Conservation (phyloP, 306 rosid genomes). For the Begonia loranthoides region DNA sequence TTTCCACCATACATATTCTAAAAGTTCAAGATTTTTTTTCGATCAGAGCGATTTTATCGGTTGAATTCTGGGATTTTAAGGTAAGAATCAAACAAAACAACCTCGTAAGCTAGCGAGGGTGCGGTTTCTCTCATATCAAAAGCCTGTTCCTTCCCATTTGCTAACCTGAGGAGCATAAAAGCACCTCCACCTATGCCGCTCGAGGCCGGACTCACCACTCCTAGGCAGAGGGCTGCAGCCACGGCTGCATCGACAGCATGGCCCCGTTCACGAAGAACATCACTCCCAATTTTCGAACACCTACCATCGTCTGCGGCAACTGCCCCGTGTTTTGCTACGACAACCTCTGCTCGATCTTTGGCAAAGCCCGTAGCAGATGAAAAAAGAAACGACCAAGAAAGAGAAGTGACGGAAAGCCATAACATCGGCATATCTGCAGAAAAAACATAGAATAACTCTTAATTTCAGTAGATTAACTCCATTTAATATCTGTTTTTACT, state of each 20-base stretch:
- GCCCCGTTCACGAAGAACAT: constrained; percentile 50
- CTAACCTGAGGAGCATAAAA: constrained; percentile 48
- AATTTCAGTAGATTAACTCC: background rate
- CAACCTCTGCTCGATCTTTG: constrained; percentile 29
- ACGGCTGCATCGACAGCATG: constrained; percentile 75
- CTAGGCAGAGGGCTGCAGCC: constrained; percentile 71
- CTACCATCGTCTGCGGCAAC: constrained; percentile 61
- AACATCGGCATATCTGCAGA: constrained; percentile 19
- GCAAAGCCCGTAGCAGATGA: constrained; percentile 9
- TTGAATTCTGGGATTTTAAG: too few species aligned
- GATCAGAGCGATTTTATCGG: too few species aligned
- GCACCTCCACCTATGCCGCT: constrained; percentile 90
- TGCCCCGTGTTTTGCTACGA: constrained; percentile 38
- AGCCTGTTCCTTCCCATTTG: constrained; percentile 36
- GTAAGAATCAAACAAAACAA: constrained; percentile 5
- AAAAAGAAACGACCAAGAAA: constrained; percentile 19
- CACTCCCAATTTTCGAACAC: constrained; percentile 55
- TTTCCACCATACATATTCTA: constrained; percentile 69
- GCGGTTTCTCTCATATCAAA: constrained; percentile 86
- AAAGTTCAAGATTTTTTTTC: too few species aligned
- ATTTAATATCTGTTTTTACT: background rate
- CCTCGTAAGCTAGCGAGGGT: constrained; percentile 58
- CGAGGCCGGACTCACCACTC: constrained; percentile 74
- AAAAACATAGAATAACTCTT: background rate
- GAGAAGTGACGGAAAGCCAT: constrained; percentile 19